Evolutionary conservation across 805 yeast species (phyloP).

Genomic region (Yarrowia phangngaensis): DNA sequence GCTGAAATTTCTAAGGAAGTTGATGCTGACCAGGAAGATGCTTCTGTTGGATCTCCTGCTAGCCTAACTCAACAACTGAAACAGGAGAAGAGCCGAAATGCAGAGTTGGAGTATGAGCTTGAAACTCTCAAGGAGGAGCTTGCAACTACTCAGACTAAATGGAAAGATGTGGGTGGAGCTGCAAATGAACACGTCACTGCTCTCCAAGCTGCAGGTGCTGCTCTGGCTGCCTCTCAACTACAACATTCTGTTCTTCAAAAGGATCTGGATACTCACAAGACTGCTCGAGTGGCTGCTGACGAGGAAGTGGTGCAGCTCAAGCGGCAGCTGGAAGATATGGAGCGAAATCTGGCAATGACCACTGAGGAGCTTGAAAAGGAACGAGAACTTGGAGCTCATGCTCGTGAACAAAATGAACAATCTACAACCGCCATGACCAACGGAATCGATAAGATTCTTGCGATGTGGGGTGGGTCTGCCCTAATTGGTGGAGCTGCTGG

Average conservation of each 20-base stretch:
- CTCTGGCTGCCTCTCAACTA: constrained; percentile 33
- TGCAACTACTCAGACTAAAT: constrained; percentile 28
- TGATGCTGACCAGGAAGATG: background rate
- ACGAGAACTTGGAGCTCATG: constrained; percentile 27
- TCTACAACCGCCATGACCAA: constrained; percentile 31
- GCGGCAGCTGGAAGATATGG: constrained; percentile 28
- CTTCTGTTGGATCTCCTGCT: constrained; percentile 5
- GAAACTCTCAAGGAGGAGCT: constrained; percentile 32
- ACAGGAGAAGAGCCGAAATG: constrained; percentile 29
- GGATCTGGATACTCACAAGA: constrained; percentile 31
- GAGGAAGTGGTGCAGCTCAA: constrained; percentile 29
- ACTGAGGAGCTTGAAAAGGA: constrained; percentile 32
- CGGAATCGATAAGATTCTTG: constrained; percentile 32
- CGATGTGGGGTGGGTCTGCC: constrained; percentile 34
- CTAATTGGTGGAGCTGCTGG: constrained; percentile 26
- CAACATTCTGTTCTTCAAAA: constrained; percentile 27
- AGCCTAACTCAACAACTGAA: constrained; percentile 2
- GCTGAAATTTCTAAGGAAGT: constrained; percentile 5
- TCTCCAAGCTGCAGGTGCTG: constrained; percentile 33
- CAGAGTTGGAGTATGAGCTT: constrained; percentile 33
- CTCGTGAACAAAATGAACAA: constrained; percentile 30
- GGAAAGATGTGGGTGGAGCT: constrained; percentile 30
- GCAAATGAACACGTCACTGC: constrained; percentile 33
- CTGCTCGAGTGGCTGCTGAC: constrained; percentile 28
- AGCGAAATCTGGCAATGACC: constrained; percentile 26